Percentiles rank a stretch among this genome's conserved stretches.
phyloP scores from a whole-genome alignment of 73 alveolate species.

The Durusdinium trenchii region DNA sequence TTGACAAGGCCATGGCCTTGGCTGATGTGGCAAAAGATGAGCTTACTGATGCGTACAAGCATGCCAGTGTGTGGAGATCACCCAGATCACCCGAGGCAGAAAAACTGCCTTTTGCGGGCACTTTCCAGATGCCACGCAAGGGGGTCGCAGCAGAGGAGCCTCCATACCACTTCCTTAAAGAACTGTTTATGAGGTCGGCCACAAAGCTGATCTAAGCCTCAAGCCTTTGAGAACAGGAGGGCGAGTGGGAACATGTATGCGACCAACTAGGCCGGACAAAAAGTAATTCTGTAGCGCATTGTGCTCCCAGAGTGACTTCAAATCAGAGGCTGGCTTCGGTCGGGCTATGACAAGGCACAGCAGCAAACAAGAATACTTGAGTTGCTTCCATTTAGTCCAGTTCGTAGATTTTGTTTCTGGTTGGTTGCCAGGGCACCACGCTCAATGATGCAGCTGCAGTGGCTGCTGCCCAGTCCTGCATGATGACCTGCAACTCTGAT shows the following conservation, averaged over 20 bases:
- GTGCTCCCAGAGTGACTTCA: neutral
- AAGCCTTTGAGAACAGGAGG: too few species aligned
- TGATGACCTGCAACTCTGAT: neutral
- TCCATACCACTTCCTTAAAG: neutral
- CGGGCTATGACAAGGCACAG: neutral
- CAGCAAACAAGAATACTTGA: neutral
- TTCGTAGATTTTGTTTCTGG: neutral
- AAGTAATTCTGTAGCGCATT: neutral
- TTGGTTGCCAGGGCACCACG: neutral
- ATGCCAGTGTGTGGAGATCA: neutral
- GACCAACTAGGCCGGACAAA: conserved; percentile 57
- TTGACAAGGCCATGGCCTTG: neutral
- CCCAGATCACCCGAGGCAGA: conserved; percentile 9
- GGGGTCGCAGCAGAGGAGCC: conserved; percentile 64
- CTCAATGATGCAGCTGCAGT: conserved; percentile 20
- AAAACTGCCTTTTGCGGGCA: conserved; percentile 57
- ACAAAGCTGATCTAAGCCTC: too few species aligned
- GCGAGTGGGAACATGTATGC: conserved; percentile 63
- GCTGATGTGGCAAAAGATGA: too few species aligned
- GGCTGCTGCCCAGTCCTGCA: conserved; percentile 79
- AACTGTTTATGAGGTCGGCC: too few species aligned
- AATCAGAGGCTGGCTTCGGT: neutral
- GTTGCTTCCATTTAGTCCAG: too few species aligned
- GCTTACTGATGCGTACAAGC: too few species aligned
- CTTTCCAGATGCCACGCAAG: conserved; percentile 60